A percentile compares a stretch with the other conserved stretches of the same genome.
phyloP scores from a whole-genome alignment of 352 stramenopile species.

The Pythium guiyangense region DNA sequence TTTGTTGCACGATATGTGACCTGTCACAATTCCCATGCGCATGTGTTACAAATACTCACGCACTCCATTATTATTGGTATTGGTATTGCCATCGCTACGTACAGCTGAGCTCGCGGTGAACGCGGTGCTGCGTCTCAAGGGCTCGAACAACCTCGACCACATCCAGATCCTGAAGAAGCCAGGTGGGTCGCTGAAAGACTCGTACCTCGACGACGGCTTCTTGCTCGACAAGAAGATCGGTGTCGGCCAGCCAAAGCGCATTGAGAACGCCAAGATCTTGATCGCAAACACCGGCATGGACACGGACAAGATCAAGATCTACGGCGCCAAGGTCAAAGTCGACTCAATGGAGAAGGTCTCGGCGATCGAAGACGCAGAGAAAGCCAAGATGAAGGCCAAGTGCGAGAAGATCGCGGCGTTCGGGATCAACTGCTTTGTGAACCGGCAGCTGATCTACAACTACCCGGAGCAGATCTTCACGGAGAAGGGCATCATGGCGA shows the following conservation, averaged over 20 bases:
- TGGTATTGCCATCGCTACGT: not conserved
- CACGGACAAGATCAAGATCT: constrained; percentile 99
- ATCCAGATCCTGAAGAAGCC: constrained; percentile 99
- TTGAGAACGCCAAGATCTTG: constrained; percentile 99
- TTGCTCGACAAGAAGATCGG: constrained; percentile 97
- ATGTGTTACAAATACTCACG: too few species aligned
- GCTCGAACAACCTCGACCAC: constrained; percentile 95
- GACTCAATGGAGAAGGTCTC: constrained; percentile 99
- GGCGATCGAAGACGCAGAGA: constrained; percentile 98
- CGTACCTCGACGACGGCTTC: constrained; percentile 98
- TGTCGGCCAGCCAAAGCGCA: constrained; percentile 92
- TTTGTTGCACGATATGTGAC: too few species aligned
- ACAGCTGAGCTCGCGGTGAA: constrained; percentile 90
- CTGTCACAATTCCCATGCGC: too few species aligned
- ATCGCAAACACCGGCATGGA: constrained; percentile 99
- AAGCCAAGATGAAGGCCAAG: constrained; percentile 98
- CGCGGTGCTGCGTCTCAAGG: constrained; percentile 95
- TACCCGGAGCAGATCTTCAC: constrained; percentile 99
- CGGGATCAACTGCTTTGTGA: constrained; percentile 99
- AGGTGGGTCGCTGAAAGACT: constrained; percentile 94
- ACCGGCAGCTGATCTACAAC: constrained; percentile 99
- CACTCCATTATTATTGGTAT: too few species aligned
- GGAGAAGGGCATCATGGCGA: constrained; percentile 97
- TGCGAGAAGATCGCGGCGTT: constrained; percentile 97
- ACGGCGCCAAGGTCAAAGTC: constrained; percentile 96